phyloP scores from a whole-genome alignment of 345 rosid genomes.

The Salix udensis region DNA sequence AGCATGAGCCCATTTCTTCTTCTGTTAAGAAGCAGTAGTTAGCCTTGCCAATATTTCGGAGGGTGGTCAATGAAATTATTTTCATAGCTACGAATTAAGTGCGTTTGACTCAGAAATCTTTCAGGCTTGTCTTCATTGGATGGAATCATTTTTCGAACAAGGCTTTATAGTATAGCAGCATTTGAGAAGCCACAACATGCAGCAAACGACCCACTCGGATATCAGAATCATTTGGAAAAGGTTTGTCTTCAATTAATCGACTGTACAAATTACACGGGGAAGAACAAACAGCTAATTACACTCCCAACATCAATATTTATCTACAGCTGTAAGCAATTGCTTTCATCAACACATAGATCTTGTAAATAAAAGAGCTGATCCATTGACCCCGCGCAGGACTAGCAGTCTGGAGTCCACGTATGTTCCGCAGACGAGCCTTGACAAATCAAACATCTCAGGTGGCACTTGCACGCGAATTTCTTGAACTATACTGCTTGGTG shows the following conservation, averaged over 20 bases:
- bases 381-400: conserved; percentile 72
- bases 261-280: not conserved
- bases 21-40: no score
- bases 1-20: not conserved
- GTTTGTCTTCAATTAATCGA: not conserved
- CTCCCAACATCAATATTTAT: not conserved
- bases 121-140: no score
- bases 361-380: conserved; percentile 75
- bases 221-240: not conserved
- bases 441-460: conserved; percentile 81
- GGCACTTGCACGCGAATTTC: conserved; percentile 75
- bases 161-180: no score
- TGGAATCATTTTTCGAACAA: no score
- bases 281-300: not conserved
- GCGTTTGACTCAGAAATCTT: no score
- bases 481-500: conserved; percentile 46
- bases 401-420: conserved; percentile 71
- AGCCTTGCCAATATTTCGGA: not conserved
- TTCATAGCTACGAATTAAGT: no score
- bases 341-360: conserved; percentile 37
- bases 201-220: no score
- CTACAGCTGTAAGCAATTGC: not conserved
- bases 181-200: no score
- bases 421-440: conserved; percentile 78
- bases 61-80: not conserved